These are phyloP conservation scores for Combretum micranthum DNA, from an alignment of 345 rosid genomes.

Conservation along the genomic window DNA sequence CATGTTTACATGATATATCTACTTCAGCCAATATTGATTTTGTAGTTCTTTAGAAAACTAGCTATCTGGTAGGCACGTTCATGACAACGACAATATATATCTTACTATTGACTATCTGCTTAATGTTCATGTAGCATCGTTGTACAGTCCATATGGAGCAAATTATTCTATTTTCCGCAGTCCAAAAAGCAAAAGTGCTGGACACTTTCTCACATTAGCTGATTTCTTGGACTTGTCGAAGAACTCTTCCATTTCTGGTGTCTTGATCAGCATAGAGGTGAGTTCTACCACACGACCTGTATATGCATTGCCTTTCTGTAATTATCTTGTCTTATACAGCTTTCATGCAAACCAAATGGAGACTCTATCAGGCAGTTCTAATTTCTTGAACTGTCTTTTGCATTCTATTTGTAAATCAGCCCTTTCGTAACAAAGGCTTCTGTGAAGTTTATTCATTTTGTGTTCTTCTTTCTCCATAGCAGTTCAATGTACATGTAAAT, in stretches of 20 bases:
- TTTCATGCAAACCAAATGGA: not conserved
- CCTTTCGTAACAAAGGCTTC: too few relatives aligned
- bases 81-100: not conserved
- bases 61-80: too few relatives aligned
- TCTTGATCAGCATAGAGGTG: conserved; percentile 84
- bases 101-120: not conserved
- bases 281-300: conserved; percentile 16
- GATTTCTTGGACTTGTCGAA: conserved; percentile 64
- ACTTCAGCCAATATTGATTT: too few relatives aligned
- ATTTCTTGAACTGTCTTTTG: conserved; percentile 1
- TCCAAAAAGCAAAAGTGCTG: conserved; percentile 39
- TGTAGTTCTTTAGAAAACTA: too few relatives aligned
- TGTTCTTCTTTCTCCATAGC: too few relatives aligned
- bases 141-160: conserved; percentile 37
- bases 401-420: not conserved
- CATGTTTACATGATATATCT: too few relatives aligned
- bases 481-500: not conserved
- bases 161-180: conserved; percentile 33
- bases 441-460: too few relatives aligned
- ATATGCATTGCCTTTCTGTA: too few relatives aligned
- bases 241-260: conserved; percentile 60
- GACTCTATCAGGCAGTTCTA: not conserved
- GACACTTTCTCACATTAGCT: conserved; percentile 41
- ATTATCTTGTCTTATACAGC: too few relatives aligned
- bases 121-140: conserved; percentile 39